Conservation (phyloP, 371 early-diverging fungal species). For the Haplosporangium sp. region DNA sequence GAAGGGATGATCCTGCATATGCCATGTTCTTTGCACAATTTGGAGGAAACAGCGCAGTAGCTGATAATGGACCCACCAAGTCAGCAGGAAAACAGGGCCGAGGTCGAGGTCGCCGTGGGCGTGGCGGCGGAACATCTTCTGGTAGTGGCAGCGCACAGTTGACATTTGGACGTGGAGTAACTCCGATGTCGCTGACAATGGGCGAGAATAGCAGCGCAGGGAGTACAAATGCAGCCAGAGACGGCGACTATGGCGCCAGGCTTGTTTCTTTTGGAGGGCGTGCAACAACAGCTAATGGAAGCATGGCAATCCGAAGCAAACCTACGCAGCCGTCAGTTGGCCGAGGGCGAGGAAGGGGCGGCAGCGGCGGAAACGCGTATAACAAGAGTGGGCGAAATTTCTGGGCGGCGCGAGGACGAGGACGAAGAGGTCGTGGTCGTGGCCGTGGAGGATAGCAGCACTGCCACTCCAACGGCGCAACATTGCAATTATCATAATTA, state of each 20-base stretch:
- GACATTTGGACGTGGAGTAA: conserved; percentile 31
- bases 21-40: conserved; percentile 50
- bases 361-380: neutral
- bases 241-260: conserved; percentile 8
- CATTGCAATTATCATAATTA: no score
- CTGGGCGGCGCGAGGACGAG: neutral
- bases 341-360: conserved; percentile 12
- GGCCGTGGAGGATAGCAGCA: no score
- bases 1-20: conserved; percentile 28
- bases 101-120: conserved; percentile 23
- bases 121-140: neutral
- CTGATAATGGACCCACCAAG: neutral
- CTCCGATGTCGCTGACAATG: conserved; percentile 5
- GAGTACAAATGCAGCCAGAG: neutral
- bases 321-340: conserved; percentile 20
- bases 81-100: conserved; percentile 3
- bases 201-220: neutral
- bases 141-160: conserved; percentile 7
- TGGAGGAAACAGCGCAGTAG: neutral
- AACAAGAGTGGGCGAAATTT: neutral
- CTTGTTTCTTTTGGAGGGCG: conserved; percentile 12
- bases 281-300: conserved; percentile 40
- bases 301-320: conserved; percentile 47
- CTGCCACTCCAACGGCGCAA: no score
- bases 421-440: no score